Evolutionary conservation across 495 filamentous ascomycete species (phyloP), one percentile per base, ranked within the genome.

Genomic region (Aspergillus egyptiacus): DNA sequence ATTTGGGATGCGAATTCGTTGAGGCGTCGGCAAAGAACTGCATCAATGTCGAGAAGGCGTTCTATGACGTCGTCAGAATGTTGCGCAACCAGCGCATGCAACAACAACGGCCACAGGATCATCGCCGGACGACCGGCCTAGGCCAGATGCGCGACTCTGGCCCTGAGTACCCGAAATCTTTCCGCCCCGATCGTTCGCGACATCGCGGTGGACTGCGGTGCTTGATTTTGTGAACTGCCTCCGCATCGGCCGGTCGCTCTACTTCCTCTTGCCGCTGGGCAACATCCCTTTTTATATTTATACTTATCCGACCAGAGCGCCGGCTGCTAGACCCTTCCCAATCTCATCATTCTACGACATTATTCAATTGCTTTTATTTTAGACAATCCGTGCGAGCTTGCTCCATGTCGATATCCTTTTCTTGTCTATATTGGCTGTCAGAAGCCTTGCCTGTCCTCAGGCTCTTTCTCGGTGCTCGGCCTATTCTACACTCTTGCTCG

Each of bases 11-110:
- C 67, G 93, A 97, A 51, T 98, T 97, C 59, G 91, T 97, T 48
- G 93, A 97, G 66, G 93, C 93, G 5, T 96, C 91, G 11, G 93
- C 93, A n/a, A 96, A 97, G 73, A 96, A 95, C 61, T 96, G 93
- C 74, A 88, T 96, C 72, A 97, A 98, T 60, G 93, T 98, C 20
- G 93, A 98, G 63, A 95, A 91, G 73, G 94, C 93, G 2, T 98
- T 98, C 63, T 96, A 95, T 69, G 93, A 98, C 58, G 94, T 98
- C 10, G 93, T 98, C 18, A 78, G 94, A 48, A 85, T 90, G 59
- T 71, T 97, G 47, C 82, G 91, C 50, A 78, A 83, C 51, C 91
- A 96, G 65, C 80, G 86, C 54, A 82, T 88, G 66, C 71, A 76
- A 41, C 60, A 65, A 42, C 66, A 68, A 34, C 60, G 62, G 22